A percentile compares a stretch with the other conserved stretches of the same genome.
phyloP scores from a whole-genome alignment of 768 basidiomycete genomes.

The Boletus insuetus region DNA sequence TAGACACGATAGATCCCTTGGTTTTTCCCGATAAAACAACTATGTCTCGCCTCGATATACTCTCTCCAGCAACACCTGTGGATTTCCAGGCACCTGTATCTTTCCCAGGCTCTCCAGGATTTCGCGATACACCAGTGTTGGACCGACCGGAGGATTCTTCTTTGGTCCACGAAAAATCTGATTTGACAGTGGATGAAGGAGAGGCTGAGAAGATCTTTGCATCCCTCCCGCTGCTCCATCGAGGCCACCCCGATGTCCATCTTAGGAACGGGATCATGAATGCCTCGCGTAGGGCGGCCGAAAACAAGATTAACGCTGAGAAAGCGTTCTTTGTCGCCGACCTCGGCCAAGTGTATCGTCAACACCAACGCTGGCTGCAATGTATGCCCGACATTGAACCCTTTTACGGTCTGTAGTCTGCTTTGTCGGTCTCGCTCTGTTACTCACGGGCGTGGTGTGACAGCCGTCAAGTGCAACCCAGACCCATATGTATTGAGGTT shows the following conservation, averaged over 20 bases:
- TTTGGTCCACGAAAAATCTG: slow-evolving; percentile 46
- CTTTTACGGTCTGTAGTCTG: slow-evolving; percentile 73
- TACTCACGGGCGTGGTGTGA: slow-evolving; percentile 22
- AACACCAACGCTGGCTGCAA: slow-evolving; percentile 78
- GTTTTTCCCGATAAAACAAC: slow-evolving; percentile 26
- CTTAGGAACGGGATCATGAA: slow-evolving; percentile 75
- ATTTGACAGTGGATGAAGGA: slow-evolving; percentile 33
- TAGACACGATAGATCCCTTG: slow-evolving; percentile 24
- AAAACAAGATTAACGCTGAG: slow-evolving; percentile 71
- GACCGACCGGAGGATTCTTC: slow-evolving; percentile 6
- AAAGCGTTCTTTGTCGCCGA: slow-evolving; percentile 97
- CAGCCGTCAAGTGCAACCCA: slow-evolving; percentile 98
- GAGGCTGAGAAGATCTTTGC: slow-evolving; percentile 52
- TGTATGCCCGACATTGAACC: slow-evolving; percentile 85
- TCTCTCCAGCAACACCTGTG: slow-evolving; percentile 33
- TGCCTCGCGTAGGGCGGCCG: slow-evolving; percentile 49
- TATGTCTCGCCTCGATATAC: slow-evolving; percentile 61
- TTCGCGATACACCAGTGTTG: slow-evolving; percentile 22
- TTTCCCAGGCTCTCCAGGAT: slow-evolving; percentile 27
- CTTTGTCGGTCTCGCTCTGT: slow-evolving; percentile 20
- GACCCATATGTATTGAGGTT: slow-evolving; percentile 92
- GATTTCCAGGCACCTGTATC: slow-evolving; percentile 28
- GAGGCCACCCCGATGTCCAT: slow-evolving; percentile 71
- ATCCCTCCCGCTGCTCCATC: slow-evolving; percentile 61
- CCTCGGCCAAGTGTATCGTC: slow-evolving; percentile 80